A percentile compares a stretch with the other conserved stretches of the same genome.
These are phyloP conservation scores for Suillus clintonianus DNA, from an alignment of 768 basidiomycete genomes.

Conservation along the genomic window DNA sequence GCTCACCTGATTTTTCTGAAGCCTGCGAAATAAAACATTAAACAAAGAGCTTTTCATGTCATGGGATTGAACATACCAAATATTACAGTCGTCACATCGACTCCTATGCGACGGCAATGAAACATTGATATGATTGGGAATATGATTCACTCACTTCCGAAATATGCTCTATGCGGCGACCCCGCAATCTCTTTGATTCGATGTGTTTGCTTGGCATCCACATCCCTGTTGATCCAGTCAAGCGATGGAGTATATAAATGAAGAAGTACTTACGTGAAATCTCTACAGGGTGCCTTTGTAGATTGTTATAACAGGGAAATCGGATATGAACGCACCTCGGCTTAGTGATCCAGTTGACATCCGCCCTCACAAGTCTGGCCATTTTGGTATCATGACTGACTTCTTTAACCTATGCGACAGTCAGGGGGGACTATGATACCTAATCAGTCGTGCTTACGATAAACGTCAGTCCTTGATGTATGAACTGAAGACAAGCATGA, in stretches of 20 bases:
- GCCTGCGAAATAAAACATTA: conserved; percentile 41
- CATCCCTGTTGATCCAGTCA: conserved; percentile 48
- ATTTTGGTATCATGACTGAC: conserved; percentile 77
- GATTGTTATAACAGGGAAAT: not conserved
- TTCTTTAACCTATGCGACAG: conserved; percentile 59
- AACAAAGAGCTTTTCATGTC: not conserved
- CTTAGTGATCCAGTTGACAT: conserved; percentile 83
- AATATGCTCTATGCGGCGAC: conserved; percentile 60
- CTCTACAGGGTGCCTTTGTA: conserved; percentile 40
- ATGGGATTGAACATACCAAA: conserved; percentile 54
- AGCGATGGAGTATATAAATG: not conserved
- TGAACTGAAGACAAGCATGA: conserved; percentile 52
- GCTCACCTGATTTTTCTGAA: conserved; percentile 77
- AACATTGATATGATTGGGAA: not conserved
- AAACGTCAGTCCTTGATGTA: conserved; percentile 85
- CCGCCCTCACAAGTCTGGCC: conserved; percentile 69
- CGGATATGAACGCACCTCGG: conserved; percentile 47
- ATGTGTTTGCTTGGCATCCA: conserved; percentile 76
- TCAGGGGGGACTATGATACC: not conserved
- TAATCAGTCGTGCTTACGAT: conserved; percentile 48
- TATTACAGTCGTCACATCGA: conserved; percentile 67
- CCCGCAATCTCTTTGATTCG: conserved; percentile 67
- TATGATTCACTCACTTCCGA: conserved; percentile 58
- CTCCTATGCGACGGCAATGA: conserved; percentile 39
- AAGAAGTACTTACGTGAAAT: conserved; percentile 62